phyloP scores from a whole-genome alignment of 495 filamentous ascomycete genomes.

The Umbilicaria muhlenbergii region DNA sequence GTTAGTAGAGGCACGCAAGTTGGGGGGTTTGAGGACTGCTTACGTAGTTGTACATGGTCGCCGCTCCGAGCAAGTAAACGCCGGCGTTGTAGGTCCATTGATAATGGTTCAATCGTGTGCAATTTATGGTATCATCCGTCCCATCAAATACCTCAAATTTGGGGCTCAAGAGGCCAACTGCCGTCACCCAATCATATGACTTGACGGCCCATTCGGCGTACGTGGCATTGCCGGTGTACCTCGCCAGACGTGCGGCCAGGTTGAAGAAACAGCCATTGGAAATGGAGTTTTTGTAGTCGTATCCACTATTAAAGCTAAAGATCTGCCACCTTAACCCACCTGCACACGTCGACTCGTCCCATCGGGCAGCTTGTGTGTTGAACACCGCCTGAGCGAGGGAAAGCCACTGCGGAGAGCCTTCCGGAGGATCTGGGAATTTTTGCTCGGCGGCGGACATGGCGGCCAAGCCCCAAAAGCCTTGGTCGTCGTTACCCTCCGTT shows the following conservation, averaged over 20 bases:
- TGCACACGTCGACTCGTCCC: conserved; percentile 50
- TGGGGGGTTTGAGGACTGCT: conserved; percentile 5
- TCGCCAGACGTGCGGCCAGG: conserved; percentile 56
- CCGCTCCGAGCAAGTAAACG: conserved; percentile 46
- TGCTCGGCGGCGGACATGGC: conserved; percentile 71
- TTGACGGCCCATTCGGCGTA: conserved; percentile 66
- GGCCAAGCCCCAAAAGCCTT: conserved; percentile 73
- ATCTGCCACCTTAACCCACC: conserved; percentile 81
- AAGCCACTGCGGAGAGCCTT: conserved; percentile 52
- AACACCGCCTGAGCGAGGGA: conserved; percentile 71
- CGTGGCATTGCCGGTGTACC: conserved; percentile 61
- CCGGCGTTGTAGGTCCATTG: conserved; percentile 57
- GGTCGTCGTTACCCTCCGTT: conserved; percentile 70
- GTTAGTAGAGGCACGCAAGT: not conserved
- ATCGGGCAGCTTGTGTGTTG: conserved; percentile 55
- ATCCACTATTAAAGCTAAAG: conserved; percentile 62
- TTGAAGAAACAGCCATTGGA: conserved; percentile 74
- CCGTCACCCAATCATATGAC: conserved; percentile 54
- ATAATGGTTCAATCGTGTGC: conserved; percentile 32
- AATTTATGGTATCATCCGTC: conserved; percentile 35
- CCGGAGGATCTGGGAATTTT: conserved; percentile 44
- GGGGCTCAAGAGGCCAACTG: conserved; percentile 44
- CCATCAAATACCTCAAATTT: conserved; percentile 53
- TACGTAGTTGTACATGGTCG: conserved; percentile 60
- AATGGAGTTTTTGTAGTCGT: conserved; percentile 68